phyloP scores from a whole-genome alignment of 148 eudicot species.

The Amaranthus cruentus region DNA sequence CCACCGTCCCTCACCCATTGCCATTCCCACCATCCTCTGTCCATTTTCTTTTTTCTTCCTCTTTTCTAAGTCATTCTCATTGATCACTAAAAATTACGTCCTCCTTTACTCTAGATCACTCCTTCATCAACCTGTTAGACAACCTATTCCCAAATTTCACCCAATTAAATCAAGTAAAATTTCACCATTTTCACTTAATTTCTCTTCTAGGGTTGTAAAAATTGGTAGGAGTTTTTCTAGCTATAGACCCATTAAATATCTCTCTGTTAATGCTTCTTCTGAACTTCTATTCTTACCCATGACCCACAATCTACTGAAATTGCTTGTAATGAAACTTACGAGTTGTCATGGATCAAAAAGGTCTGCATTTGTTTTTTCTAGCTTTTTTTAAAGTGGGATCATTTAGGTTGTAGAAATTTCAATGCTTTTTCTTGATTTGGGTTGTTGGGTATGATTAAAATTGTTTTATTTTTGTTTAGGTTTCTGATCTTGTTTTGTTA shows the following conservation, averaged over 20 bases:
- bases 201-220: slow-evolving; percentile 16
- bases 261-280: slow-evolving; percentile 34
- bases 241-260: slow-evolving; percentile 15
- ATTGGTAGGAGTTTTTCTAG: slow-evolving; percentile 30
- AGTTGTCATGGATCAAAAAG: slow-evolving; percentile 42
- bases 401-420: slow-evolving; percentile 13
- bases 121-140: slow-evolving; percentile 25
- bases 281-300: slow-evolving; percentile 26
- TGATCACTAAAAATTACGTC: too few species aligned
- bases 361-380: slow-evolving; percentile 13
- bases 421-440: background rate
- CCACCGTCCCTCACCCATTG: too few species aligned
- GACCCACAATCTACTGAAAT: slow-evolving; percentile 32
- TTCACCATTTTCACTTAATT: slow-evolving; percentile 25
- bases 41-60: too few species aligned
- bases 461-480: background rate
- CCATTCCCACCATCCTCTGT: too few species aligned
- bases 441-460: background rate
- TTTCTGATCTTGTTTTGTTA: background rate
- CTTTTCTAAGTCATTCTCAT: too few species aligned
- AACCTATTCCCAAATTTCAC: slow-evolving; percentile 22
- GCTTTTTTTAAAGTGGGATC: background rate
- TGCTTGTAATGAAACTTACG: slow-evolving; percentile 36
- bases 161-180: slow-evolving; percentile 15
- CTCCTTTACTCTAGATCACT: slow-evolving; percentile 43